Conservation (phyloP, 805 yeast species). For the Torulaspora indica region DNA sequence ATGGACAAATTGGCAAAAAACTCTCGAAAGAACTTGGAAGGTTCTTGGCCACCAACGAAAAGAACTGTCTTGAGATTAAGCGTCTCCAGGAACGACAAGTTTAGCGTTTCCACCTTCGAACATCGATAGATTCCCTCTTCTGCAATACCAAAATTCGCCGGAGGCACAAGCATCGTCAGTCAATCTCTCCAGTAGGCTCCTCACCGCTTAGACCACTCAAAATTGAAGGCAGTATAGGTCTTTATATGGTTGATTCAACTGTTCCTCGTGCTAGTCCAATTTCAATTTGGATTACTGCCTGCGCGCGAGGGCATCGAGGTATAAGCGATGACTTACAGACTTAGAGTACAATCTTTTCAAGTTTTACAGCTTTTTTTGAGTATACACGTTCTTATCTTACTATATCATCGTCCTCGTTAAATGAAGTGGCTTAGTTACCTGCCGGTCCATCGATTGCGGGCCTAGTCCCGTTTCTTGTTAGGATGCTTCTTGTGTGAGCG, state of each 20-base stretch:
- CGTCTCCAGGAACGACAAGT: slow-evolving; percentile 73
- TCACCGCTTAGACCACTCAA: not conserved
- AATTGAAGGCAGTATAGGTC: no score
- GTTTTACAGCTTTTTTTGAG: slow-evolving; percentile 1
- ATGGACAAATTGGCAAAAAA: slow-evolving; percentile 57
- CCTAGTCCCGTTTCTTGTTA: slow-evolving; percentile 16
- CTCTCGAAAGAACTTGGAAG: slow-evolving; percentile 63
- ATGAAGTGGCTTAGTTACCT: not conserved
- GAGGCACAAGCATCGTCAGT: slow-evolving; percentile 74
- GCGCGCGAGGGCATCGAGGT: not conserved
- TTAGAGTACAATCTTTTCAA: not conserved
- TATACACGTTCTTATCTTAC: not conserved
- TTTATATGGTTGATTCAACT: not conserved
- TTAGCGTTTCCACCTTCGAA: slow-evolving; percentile 68
- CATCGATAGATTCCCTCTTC: slow-evolving; percentile 86
- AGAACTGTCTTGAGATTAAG: slow-evolving; percentile 63
- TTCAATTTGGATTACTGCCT: not conserved
- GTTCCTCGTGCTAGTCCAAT: not conserved
- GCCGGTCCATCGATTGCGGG: not conserved
- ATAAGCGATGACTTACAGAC: no score
- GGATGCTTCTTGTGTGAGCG: slow-evolving; percentile 22
- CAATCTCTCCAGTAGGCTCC: not conserved
- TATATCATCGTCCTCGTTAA: slow-evolving; percentile 3
- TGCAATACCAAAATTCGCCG: slow-evolving; percentile 86
- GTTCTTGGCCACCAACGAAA: slow-evolving; percentile 79